Percentiles rank a stretch among this genome's conserved stretches.
phyloP scores from a whole-genome alignment of 768 basidiomycete species.

The Phlebiopsis flavidoalba region DNA sequence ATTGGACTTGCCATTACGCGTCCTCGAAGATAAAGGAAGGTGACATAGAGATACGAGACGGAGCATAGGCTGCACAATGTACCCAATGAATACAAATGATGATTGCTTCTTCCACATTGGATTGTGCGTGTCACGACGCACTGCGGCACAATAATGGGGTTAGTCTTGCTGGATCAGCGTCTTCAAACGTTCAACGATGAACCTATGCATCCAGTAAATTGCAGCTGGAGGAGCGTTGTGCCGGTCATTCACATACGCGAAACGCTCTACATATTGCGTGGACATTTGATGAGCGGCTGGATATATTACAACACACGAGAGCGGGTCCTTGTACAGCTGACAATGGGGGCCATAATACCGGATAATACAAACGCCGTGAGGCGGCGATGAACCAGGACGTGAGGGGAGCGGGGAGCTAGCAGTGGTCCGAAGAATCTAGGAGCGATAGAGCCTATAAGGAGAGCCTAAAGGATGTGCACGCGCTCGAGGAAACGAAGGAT shows the following conservation, averaged over 20 bases:
- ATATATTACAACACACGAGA: constrained; percentile 7
- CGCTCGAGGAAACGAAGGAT: background rate
- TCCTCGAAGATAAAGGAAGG: constrained; percentile 3
- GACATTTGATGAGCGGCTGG: background rate
- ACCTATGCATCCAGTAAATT: no score
- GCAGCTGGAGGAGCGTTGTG: no score
- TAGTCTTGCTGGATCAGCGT: no score
- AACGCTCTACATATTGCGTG: no score
- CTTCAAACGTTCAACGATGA: no score
- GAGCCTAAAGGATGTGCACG: background rate
- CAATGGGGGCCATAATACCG: constrained; percentile 1
- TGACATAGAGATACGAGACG: background rate
- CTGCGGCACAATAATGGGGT: no score
- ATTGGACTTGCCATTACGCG: background rate
- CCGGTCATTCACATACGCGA: no score
- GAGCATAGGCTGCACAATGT: background rate
- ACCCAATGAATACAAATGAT: background rate
- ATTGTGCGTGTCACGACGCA: no score
- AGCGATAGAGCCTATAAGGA: background rate
- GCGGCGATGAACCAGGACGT: background rate
- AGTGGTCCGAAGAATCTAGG: background rate
- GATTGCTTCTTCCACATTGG: background rate
- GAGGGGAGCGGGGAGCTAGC: background rate
- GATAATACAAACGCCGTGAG: constrained; percentile 2
- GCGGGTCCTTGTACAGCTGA: background rate